Percentiles rank a stretch among this genome's conserved stretches.
These are phyloP conservation scores for Clavariopsis aquatica DNA, from an alignment of 495 filamentous ascomycete genomes.

Conservation along the genomic window DNA sequence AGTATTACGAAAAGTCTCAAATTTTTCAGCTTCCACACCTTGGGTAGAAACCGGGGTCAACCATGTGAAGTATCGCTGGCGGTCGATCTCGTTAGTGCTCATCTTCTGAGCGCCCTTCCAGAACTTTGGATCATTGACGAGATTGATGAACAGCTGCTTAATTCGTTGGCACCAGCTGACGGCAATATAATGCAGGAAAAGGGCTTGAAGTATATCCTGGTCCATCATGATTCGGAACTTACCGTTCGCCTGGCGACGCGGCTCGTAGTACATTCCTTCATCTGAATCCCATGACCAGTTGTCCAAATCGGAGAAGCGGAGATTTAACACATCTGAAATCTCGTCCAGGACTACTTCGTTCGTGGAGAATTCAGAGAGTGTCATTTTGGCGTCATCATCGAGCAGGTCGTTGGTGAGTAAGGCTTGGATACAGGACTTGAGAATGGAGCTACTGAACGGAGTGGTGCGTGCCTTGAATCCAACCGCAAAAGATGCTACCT, in stretches of 20 bases:
- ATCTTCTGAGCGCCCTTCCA: neutral
- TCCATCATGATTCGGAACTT: constrained; percentile 23
- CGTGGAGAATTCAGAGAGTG: constrained; percentile 6
- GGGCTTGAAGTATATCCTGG: constrained; percentile 19
- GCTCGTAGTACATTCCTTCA: constrained; percentile 20
- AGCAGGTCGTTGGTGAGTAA: constrained; percentile 13
- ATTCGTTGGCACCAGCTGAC: neutral
- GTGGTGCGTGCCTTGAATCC: constrained; percentile 1
- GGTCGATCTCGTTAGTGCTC: neutral
- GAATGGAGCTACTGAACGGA: constrained; percentile 1
- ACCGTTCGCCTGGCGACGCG: constrained; percentile 19
- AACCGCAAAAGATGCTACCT: neutral
- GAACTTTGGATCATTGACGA: constrained; percentile 1
- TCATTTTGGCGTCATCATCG: constrained; percentile 17
- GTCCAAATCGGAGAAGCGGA: constrained; percentile 19
- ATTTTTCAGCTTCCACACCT: neutral
- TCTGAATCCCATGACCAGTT: constrained; percentile 18
- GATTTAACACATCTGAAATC: constrained; percentile 18
- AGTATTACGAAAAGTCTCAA: neutral
- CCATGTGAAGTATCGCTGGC: neutral
- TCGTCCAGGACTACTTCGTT: constrained; percentile 16
- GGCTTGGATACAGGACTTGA: constrained; percentile 9
- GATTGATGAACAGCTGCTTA: neutral
- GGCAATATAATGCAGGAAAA: constrained; percentile 16
- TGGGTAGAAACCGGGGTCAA: neutral